Evolutionary conservation across 225 moss, liverwort and hornwort genomes (phyloP).

Genomic region (Bryoerythrophyllum caledonicum): DNA sequence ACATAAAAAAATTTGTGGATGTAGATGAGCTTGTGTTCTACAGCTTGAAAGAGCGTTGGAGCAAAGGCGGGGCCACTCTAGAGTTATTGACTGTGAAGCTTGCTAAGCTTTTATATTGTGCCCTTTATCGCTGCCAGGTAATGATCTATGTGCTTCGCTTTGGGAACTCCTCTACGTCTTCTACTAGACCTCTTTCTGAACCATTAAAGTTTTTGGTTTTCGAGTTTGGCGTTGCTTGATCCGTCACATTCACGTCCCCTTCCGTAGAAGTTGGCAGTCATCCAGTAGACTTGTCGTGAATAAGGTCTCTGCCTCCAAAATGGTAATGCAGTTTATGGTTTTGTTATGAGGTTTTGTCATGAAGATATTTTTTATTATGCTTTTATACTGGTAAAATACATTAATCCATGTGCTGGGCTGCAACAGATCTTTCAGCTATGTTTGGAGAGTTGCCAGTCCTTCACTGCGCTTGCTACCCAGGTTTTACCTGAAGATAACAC

Average conservation of each 20-base stretch:
- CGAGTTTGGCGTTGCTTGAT: slow-evolving; percentile 13
- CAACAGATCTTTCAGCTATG: slow-evolving; percentile 83
- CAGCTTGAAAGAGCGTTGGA: slow-evolving; percentile 92
- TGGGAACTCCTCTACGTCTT: slow-evolving; percentile 12
- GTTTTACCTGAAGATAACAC: slow-evolving; percentile 33
- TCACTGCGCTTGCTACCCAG: slow-evolving; percentile 41
- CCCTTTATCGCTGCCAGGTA: slow-evolving; percentile 84
- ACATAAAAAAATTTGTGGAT: slow-evolving; percentile 8
- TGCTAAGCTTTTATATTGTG: slow-evolving; percentile 87
- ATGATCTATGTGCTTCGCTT: slow-evolving; percentile 1
- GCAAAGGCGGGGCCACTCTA: slow-evolving; percentile 75
- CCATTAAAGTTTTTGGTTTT: neutral
- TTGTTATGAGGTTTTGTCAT: neutral
- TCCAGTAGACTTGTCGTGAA: neutral
- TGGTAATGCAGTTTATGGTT: neutral
- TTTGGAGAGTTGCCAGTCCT: slow-evolving; percentile 70
- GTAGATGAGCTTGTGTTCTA: slow-evolving; percentile 90
- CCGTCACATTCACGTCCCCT: neutral
- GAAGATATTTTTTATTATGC: neutral
- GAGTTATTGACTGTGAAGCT: slow-evolving; percentile 86
- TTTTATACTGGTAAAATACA: neutral
- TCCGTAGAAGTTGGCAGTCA: slow-evolving; percentile 8
- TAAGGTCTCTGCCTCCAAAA: neutral
- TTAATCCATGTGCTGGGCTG: slow-evolving; percentile 23
- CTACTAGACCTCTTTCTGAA: neutral